phyloP scores from a whole-genome alignment of 805 yeast species.

The Yueomyces sp. region DNA sequence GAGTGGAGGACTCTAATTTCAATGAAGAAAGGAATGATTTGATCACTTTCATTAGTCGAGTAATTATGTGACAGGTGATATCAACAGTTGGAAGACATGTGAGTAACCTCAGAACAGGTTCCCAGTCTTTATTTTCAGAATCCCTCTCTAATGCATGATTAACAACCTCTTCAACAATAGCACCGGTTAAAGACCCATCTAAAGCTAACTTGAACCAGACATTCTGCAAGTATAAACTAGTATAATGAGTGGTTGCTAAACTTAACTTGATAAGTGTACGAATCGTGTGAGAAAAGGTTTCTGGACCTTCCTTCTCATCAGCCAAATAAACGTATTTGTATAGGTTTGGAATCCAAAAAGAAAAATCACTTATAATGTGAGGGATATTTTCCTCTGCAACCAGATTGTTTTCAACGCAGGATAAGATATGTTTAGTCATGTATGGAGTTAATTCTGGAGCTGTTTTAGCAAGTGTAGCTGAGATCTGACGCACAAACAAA shows the following conservation, averaged over 20 bases:
- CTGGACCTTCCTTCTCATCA: slow-evolving; percentile 47
- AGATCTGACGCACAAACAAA: slow-evolving; percentile 43
- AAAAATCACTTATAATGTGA: slow-evolving; percentile 20
- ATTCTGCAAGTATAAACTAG: slow-evolving; percentile 41
- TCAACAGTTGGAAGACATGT: slow-evolving; percentile 58
- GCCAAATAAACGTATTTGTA: slow-evolving; percentile 41
- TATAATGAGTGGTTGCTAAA: slow-evolving; percentile 31
- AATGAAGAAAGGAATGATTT: slow-evolving; percentile 33
- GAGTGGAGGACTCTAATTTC: slow-evolving; percentile 30
- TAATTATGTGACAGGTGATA: slow-evolving; percentile 50
- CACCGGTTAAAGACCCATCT: slow-evolving; percentile 43
- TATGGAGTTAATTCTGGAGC: slow-evolving; percentile 50
- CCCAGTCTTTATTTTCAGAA: slow-evolving; percentile 63
- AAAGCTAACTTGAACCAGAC: slow-evolving; percentile 56
- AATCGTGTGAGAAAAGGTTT: slow-evolving; percentile 44
- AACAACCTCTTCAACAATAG: slow-evolving; percentile 60
- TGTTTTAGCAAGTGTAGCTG: slow-evolving; percentile 40
- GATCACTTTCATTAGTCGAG: slow-evolving; percentile 42
- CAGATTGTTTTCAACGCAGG: slow-evolving; percentile 12
- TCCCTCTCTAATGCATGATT: slow-evolving; percentile 64
- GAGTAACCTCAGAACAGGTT: slow-evolving; percentile 45
- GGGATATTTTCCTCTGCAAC: slow-evolving; percentile 13
- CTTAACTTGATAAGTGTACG: slow-evolving; percentile 51
- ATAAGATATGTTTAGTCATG: slow-evolving; percentile 26
- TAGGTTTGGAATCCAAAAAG: slow-evolving; percentile 68